Evolutionary conservation across 768 basidiomycete genomes (phyloP), one percentile per base, ranked within the genome.

Genomic region (Kwoniella heveanensis): DNA sequence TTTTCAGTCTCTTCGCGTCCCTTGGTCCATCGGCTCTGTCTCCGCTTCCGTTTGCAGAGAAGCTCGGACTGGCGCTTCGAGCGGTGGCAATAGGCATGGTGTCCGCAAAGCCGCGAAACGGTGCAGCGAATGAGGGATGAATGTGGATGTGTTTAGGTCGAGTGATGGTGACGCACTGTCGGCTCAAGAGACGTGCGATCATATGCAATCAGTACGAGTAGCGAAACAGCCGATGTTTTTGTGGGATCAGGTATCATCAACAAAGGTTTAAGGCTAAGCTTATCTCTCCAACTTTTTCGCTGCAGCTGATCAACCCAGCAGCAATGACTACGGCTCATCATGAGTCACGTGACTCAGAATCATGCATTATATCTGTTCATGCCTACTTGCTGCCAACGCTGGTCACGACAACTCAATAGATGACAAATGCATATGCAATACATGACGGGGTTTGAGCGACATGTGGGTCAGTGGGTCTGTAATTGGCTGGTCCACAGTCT

Each of bases 1-100:
- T 27, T 29, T 50, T 59, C 32, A 32, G 30, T 10, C 58, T 49
- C 44, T 64, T 64, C 17, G 22, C 24, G 15, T 56, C 48, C 12
- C 49, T 48, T 21, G 21, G 24, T 8, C 39, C 50, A 13, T 22
- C 44, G 13, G 57, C 49, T 53, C 12, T 25, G 50, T 19, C 17
- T 17, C 13, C 44, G 13, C 50, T 56, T 53, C 12, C 30, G 50
- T 19, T 17, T 17, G 15, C 39, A 3, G 39, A 44, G 39, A 44
- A 32, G 32, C 15, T 44, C 39, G 39, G 39, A 17, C 39, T 44
- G 10, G 39, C 39, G 32, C 57, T 59, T 24, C 64, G 64, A 49
- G 50, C 21, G 22, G 44, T 65, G 12, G 64, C 64, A 17, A 65
- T 46, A 22, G 57, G 52, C 64, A 65, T 65, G 9, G 39, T 44